Percentiles rank a stretch among this genome's conserved stretches.
phyloP scores from a whole-genome alignment of 2,329 filamentous ascomycete genomes.

The Neofusicoccum laricinum region DNA sequence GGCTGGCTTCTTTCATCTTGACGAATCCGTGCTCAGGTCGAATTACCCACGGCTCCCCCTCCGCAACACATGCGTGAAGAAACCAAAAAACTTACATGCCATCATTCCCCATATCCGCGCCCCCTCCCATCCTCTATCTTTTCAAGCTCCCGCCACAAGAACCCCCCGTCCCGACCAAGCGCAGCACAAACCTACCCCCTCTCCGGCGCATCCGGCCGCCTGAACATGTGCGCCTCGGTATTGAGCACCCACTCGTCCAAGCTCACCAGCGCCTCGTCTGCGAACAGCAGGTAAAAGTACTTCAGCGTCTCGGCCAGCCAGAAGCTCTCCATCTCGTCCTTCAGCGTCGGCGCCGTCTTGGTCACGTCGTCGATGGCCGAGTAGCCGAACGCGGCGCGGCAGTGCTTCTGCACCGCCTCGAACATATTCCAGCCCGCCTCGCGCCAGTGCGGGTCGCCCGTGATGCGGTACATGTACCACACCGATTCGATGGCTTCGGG shows the following conservation, averaged over 20 bases:
- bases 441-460: constrained; percentile 63
- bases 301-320: constrained; percentile 69
- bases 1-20: too few relatives aligned
- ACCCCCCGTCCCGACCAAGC: too few relatives aligned
- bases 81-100: too few relatives aligned
- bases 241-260: constrained; percentile 65
- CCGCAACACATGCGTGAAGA: too few relatives aligned
- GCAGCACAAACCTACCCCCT: too few relatives aligned
- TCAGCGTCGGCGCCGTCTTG: constrained; percentile 39
- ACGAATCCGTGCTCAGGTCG: too few relatives aligned
- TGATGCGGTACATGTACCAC: constrained; percentile 74
- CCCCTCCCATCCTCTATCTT: too few relatives aligned
- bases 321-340: constrained; percentile 72
- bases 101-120: too few relatives aligned
- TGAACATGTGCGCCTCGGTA: constrained; percentile 46
- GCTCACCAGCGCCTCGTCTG: constrained; percentile 56
- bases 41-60: too few relatives aligned
- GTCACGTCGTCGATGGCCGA: constrained; percentile 67
- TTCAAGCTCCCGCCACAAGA: too few relatives aligned
- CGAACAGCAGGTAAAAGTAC: constrained; percentile 64
- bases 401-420: constrained; percentile 58
- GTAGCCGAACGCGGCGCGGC: constrained; percentile 61
- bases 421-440: constrained; percentile 76
- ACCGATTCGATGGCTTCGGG: constrained; percentile 80
- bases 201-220: constrained; percentile 22